Conservation (phyloP, 2,329 filamentous ascomycete species). For the Colletotrichum echinochloae region DNA sequence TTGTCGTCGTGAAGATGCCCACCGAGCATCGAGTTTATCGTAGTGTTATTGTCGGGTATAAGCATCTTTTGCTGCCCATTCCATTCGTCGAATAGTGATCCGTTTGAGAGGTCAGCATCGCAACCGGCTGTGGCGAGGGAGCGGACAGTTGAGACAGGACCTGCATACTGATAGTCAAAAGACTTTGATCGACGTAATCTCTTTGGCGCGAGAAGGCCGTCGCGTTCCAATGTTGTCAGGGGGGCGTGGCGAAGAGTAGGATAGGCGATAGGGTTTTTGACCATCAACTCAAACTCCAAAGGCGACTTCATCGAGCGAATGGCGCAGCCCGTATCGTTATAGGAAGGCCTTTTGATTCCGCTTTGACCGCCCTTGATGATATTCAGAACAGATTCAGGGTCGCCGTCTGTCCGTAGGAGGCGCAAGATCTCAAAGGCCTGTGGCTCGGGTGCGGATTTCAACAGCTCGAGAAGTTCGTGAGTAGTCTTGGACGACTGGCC, state of each 20-base stretch:
- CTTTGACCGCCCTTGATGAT: slow-evolving; percentile 36
- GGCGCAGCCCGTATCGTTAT: background rate
- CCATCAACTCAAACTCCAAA: slow-evolving; percentile 45
- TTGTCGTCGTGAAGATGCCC: background rate
- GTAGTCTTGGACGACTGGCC: slow-evolving; percentile 7
- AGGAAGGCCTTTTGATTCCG: background rate
- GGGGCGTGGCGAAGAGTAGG: slow-evolving; percentile 27
- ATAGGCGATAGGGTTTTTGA: slow-evolving; percentile 44
- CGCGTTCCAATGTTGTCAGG: slow-evolving; percentile 8
- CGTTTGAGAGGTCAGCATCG: background rate
- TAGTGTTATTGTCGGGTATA: background rate
- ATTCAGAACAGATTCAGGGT: slow-evolving; percentile 43
- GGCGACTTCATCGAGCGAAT: slow-evolving; percentile 10
- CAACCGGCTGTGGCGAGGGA: background rate
- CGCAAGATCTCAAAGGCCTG: slow-evolving; percentile 43
- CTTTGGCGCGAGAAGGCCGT: background rate
- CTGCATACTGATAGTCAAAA: slow-evolving; percentile 32
- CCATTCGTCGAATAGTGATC: background rate
- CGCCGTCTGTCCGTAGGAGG: slow-evolving; percentile 42
- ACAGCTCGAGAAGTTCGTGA: slow-evolving; percentile 44
- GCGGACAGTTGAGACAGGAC: background rate
- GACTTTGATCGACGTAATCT: slow-evolving; percentile 16
- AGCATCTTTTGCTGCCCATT: background rate
- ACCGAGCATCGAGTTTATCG: background rate
- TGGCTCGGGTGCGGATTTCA: slow-evolving; percentile 42